These are phyloP conservation scores for Ascoidea asiatica DNA, from an alignment of 805 yeast species.

Conservation along the genomic window DNA sequence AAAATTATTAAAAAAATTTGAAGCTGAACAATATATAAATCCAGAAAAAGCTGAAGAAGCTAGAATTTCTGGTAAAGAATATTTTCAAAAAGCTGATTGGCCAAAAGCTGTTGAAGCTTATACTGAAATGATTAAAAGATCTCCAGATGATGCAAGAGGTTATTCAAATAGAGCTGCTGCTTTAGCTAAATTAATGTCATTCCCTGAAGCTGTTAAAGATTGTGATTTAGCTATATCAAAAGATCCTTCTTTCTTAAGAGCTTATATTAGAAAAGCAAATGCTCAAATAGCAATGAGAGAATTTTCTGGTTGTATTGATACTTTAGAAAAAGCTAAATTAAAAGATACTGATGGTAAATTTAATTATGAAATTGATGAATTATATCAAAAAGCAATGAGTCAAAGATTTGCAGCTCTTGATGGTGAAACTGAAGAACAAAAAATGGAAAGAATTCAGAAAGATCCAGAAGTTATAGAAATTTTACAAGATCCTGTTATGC, in stretches of 20 bases:
- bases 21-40: conserved; percentile 66
- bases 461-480: conserved; percentile 92
- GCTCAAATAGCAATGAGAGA: conserved; percentile 88
- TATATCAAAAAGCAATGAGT: conserved; percentile 61
- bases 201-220: conserved; percentile 92
- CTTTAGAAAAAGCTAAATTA: conserved; percentile 65
- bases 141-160: conserved; percentile 95
- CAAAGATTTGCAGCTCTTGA: conserved; percentile 73
- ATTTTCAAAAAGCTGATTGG: conserved; percentile 87
- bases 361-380: conserved; percentile 66
- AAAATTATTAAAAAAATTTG: conserved; percentile 68
- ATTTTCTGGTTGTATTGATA: conserved; percentile 67
- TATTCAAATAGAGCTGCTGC: conserved; percentile 98
- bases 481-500: conserved; percentile 92
- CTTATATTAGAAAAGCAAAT: conserved; percentile 92
- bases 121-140: conserved; percentile 91
- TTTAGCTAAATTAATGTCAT: conserved; percentile 82
- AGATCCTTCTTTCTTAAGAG: conserved; percentile 85
- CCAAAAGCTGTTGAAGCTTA: conserved; percentile 92
- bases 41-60: conserved; percentile 94
- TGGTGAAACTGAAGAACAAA: conserved; percentile 89
- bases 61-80: conserved; percentile 81
- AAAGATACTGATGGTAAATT: conserved; percentile 58
- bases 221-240: conserved; percentile 80
- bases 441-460: conserved; percentile 67